Evolutionary conservation across 1,284 basidiomycete genomes (phyloP).

Genomic region (Melanopsichium pennsylvanicum): DNA sequence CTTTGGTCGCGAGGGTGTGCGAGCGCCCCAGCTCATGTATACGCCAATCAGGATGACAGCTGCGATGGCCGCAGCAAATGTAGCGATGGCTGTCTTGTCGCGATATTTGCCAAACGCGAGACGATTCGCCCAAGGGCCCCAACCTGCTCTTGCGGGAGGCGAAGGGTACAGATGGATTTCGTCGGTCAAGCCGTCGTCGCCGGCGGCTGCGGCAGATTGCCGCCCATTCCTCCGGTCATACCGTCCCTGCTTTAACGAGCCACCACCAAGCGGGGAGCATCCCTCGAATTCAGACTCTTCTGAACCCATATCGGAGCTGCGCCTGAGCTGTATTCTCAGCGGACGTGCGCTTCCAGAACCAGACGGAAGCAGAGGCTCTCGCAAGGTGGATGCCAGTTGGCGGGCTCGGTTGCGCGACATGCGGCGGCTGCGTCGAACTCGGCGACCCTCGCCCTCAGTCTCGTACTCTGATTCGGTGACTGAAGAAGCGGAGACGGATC

Average conservation of each 20-base stretch:
- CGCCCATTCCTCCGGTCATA: slow-evolving; percentile 1
- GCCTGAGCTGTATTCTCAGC: slow-evolving; percentile 9
- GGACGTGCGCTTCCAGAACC: slow-evolving; percentile 22
- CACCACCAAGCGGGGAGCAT: background rate
- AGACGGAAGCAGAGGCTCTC: slow-evolving; percentile 41
- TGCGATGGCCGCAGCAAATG: slow-evolving; percentile 33
- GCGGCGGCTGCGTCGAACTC: slow-evolving; percentile 15
- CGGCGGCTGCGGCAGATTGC: background rate
- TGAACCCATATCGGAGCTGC: slow-evolving; percentile 17
- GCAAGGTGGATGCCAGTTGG: slow-evolving; percentile 40
- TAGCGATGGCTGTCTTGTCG: slow-evolving; percentile 53
- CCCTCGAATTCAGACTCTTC: slow-evolving; percentile 19
- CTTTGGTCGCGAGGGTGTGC: slow-evolving; percentile 36
- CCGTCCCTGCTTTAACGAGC: slow-evolving; percentile 5
- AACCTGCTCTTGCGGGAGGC: slow-evolving; percentile 38
- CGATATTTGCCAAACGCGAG: slow-evolving; percentile 53
- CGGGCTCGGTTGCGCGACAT: slow-evolving; percentile 43
- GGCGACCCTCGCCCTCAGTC: slow-evolving; percentile 31
- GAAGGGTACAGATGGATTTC: slow-evolving; percentile 44
- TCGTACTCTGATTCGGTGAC: slow-evolving; percentile 44
- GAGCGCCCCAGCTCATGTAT: slow-evolving; percentile 35
- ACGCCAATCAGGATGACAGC: slow-evolving; percentile 44
- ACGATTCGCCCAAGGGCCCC: slow-evolving; percentile 50
- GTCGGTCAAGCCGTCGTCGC: slow-evolving; percentile 15
- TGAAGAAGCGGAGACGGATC: slow-evolving; percentile 39